Percentiles rank a stretch among this genome's conserved stretches.
Evolutionary conservation across 768 basidiomycete genomes (phyloP).

Genomic region (Punctularia strigosozonata): DNA sequence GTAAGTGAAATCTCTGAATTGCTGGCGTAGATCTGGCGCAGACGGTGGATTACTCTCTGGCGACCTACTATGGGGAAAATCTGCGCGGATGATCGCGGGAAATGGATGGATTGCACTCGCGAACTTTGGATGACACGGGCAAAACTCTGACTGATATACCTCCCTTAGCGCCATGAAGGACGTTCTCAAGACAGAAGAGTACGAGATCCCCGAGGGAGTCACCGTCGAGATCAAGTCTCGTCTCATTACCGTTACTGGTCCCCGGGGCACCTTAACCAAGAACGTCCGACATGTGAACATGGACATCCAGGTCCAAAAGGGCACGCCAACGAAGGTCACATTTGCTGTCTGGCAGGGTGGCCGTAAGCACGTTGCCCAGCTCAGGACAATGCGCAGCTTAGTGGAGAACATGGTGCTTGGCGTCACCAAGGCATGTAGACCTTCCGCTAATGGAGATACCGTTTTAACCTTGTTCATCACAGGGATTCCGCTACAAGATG

Average conservation of each 20-base stretch:
- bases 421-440: conserved; percentile 70
- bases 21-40: no score
- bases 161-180: conserved; percentile 76
- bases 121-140: conserved; percentile 19
- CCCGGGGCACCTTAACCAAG: conserved; percentile 88
- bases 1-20: no score
- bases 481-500: conserved; percentile 99
- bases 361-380: conserved; percentile 96
- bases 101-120: conserved; percentile 27
- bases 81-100: no score
- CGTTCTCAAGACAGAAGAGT: conserved; percentile 88
- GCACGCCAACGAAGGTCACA: conserved; percentile 62
- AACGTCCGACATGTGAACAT: conserved; percentile 88
- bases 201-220: conserved; percentile 79
- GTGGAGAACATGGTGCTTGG: conserved; percentile 98
- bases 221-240: conserved; percentile 84
- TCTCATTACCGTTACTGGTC: conserved; percentile 83
- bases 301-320: conserved; percentile 80
- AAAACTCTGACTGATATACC: no score
- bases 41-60: no score
- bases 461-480: neutral
- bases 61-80: no score
- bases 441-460: neutral
- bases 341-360: conserved; percentile 97
- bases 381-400: conserved; percentile 89